phyloP scores from a whole-genome alignment of 495 filamentous ascomycete species.

The Hypoxylon crocopeplum region DNA sequence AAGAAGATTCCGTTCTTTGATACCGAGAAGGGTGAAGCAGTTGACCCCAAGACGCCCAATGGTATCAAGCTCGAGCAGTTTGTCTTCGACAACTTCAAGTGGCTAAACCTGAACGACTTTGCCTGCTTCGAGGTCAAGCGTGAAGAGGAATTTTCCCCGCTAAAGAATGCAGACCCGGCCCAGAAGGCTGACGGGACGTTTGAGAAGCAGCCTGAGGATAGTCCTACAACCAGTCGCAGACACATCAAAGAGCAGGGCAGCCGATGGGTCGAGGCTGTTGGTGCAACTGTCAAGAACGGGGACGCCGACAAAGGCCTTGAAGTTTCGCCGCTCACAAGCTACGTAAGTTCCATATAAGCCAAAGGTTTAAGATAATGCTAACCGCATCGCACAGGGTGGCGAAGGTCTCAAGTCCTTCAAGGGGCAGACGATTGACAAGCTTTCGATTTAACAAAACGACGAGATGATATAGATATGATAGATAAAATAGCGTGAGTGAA shows the following conservation, averaged over 20 bases:
- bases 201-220: constrained; percentile 67
- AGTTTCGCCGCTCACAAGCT: constrained; percentile 92
- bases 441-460: constrained; percentile 39
- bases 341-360: constrained; percentile 67
- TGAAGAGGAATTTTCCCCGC: constrained; percentile 96
- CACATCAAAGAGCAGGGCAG: constrained; percentile 91
- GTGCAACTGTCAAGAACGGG: constrained; percentile 77
- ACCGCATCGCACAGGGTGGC: constrained; percentile 68
- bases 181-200: constrained; percentile 47
- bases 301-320: constrained; percentile 76
- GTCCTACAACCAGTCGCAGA: constrained; percentile 86
- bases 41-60: constrained; percentile 94
- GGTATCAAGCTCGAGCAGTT: constrained; percentile 99
- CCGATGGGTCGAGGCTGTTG: constrained; percentile 81
- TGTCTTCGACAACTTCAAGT: constrained; percentile 97
- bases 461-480: not conserved
- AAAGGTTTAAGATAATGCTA: constrained; percentile 29
- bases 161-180: constrained; percentile 94
- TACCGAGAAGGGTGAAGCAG: constrained; percentile 71
- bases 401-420: constrained; percentile 85
- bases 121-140: constrained; percentile 94
- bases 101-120: constrained; percentile 85
- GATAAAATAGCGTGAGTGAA: constrained; percentile 1
- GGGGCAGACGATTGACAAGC: constrained; percentile 76
- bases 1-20: constrained; percentile 98